Evolutionary conservation across 2,329 filamentous ascomycete species (phyloP).

Genomic region (Ploettnerulaceae sp.): DNA sequence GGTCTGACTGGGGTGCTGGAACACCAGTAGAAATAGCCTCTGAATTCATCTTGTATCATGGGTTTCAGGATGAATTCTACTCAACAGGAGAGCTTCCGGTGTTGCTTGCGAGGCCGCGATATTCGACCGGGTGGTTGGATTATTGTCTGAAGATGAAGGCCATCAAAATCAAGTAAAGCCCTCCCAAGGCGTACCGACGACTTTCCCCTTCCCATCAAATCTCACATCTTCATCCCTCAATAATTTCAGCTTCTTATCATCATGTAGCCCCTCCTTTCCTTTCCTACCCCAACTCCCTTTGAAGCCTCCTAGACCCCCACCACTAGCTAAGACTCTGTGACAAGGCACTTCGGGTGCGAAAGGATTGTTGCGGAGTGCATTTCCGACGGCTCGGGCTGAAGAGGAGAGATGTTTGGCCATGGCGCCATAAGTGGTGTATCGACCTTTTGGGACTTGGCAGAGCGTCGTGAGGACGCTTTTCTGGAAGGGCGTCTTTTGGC

Average conservation of each 20-base stretch:
- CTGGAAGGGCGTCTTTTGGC: constrained; percentile 46
- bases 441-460: constrained; percentile 70
- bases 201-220: constrained; percentile 55
- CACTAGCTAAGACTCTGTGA: constrained; percentile 72
- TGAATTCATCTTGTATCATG: no score
- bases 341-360: constrained; percentile 81
- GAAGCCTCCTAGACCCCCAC: constrained; percentile 67
- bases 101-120: no score
- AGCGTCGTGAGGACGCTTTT: constrained; percentile 66
- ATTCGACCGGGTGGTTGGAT: no score
- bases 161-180: constrained; percentile 18
- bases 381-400: constrained; percentile 72
- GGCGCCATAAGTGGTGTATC: constrained; percentile 72
- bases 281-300: constrained; percentile 60
- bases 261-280: constrained; percentile 57
- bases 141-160: background rate
- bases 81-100: background rate
- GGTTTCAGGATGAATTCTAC: background rate
- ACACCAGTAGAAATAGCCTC: no score
- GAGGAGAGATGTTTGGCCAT: constrained; percentile 64
- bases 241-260: constrained; percentile 55
- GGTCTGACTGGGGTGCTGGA: no score
- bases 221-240: constrained; percentile 59
- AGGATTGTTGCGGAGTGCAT: constrained; percentile 71
- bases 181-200: constrained; percentile 44